Conservation (phyloP, 2,329 filamentous ascomycete genomes). For the Pezicula neosporulosa region DNA sequence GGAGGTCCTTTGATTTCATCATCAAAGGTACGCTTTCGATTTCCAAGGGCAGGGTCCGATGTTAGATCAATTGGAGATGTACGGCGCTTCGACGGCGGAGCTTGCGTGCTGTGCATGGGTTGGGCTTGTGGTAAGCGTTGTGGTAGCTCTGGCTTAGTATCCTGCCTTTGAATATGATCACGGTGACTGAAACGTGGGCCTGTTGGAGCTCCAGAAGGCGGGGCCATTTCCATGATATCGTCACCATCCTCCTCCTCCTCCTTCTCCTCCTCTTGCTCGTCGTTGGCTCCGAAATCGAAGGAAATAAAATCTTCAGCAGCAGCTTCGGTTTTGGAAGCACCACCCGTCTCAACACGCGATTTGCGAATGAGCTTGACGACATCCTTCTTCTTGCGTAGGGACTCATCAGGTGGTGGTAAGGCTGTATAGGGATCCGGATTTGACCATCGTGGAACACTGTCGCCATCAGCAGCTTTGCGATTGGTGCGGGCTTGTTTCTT, state of each 20-base stretch:
- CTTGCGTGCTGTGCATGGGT: conserved; percentile 15
- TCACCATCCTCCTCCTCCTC: conserved; percentile 16
- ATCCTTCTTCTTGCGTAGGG: conserved; percentile 72
- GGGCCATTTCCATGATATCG: conserved; percentile 12
- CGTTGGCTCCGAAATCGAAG: conserved; percentile 64
- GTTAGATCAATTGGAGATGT: conserved; percentile 22
- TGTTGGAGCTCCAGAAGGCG: conserved; percentile 4
- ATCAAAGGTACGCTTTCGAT: conserved; percentile 70
- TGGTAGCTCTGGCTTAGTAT: not conserved
- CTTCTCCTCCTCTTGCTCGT: conserved; percentile 25
- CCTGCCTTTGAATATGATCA: not conserved
- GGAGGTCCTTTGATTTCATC: conserved; percentile 51
- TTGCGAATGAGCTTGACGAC: conserved; percentile 91
- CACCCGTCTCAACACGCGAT: conserved; percentile 62
- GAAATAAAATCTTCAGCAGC: conserved; percentile 86
- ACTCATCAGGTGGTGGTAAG: conserved; percentile 75
- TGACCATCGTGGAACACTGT: conserved; percentile 74
- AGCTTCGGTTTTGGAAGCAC: conserved; percentile 47
- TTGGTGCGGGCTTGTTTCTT: conserved; percentile 39
- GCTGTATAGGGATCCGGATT: conserved; percentile 94
- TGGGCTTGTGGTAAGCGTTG: not conserved
- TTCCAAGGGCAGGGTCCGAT: conserved; percentile 49
- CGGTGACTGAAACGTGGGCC: conserved; percentile 2
- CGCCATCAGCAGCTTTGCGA: conserved; percentile 35
- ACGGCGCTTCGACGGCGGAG: not conserved